These are phyloP conservation scores for Clarireedia homoeocarpa DNA, from an alignment of 2,329 filamentous ascomycete genomes.

Conservation along the genomic window DNA sequence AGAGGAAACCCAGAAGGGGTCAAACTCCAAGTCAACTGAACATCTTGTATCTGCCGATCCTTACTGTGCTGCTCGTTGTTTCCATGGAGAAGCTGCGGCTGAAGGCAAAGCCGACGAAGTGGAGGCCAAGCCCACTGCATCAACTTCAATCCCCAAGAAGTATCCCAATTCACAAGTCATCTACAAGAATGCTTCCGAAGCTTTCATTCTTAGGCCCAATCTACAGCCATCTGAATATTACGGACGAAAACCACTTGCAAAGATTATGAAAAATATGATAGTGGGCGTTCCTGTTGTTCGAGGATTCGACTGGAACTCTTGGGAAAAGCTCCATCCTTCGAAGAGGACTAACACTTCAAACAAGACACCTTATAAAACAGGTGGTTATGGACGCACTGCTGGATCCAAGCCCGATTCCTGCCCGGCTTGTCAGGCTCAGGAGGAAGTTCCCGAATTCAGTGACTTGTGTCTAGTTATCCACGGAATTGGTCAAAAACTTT, in stretches of 20 bases:
- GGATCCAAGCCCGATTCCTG: constrained; percentile 31
- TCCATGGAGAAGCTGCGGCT: constrained; percentile 49
- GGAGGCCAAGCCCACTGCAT: constrained; percentile 13
- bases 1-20: constrained; percentile 32
- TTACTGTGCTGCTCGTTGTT: constrained; percentile 53
- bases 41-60: constrained; percentile 36
- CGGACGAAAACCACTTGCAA: constrained; percentile 69
- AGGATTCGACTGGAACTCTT: constrained; percentile 72
- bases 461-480: constrained; percentile 89
- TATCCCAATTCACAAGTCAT: constrained; percentile 77
- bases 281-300: constrained; percentile 84
- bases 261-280: constrained; percentile 69
- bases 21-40: constrained; percentile 18
- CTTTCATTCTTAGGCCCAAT: constrained; percentile 80
- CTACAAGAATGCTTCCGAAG: constrained; percentile 69
- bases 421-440: constrained; percentile 54
- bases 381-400: constrained; percentile 14
- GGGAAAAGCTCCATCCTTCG: constrained; percentile 59
- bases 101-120: constrained; percentile 37
- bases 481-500: constrained; percentile 93
- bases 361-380: constrained; percentile 25
- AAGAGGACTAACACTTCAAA: constrained; percentile 26
- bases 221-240: constrained; percentile 81
- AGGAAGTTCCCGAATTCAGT: constrained; percentile 62
- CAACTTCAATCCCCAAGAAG: constrained; percentile 36